Evolutionary conservation across 148 eudicot species (phyloP).

Genomic region (Nepenthes mirabilis): DNA sequence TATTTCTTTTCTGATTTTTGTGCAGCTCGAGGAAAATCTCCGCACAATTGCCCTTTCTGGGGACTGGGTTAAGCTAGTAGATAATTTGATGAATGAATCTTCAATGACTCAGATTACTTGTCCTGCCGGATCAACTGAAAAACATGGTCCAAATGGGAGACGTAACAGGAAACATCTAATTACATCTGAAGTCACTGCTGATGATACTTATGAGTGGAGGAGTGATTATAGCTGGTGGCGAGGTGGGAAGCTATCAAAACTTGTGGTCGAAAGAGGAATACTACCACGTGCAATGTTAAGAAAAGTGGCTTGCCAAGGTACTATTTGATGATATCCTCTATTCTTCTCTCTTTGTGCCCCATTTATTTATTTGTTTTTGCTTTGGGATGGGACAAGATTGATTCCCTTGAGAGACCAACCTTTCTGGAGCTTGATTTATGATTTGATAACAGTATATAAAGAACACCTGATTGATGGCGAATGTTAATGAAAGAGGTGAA

Average conservation of each 20-base stretch:
- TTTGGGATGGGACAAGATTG: too few relatives aligned
- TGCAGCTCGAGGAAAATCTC: slow-evolving; percentile 74
- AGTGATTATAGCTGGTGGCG: slow-evolving; percentile 72
- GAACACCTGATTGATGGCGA: neutral
- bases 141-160: slow-evolving; percentile 53
- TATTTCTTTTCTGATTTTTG: slow-evolving; percentile 6
- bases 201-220: slow-evolving; percentile 14
- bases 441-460: too few relatives aligned
- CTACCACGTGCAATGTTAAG: slow-evolving; percentile 44
- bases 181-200: slow-evolving; percentile 27
- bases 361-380: too few relatives aligned
- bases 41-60: slow-evolving; percentile 56
- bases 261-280: slow-evolving; percentile 48
- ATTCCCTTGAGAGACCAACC: too few relatives aligned
- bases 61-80: slow-evolving; percentile 78
- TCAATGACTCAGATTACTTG: slow-evolving; percentile 39
- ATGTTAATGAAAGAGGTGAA: neutral
- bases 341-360: too few relatives aligned
- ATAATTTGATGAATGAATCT: slow-evolving; percentile 41
- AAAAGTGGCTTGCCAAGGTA: slow-evolving; percentile 81
- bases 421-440: too few relatives aligned
- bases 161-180: slow-evolving; percentile 59
- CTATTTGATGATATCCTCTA: neutral
- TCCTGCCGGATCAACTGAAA: slow-evolving; percentile 41
- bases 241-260: slow-evolving; percentile 63